Percentiles rank a stretch among this genome's conserved stretches.
These are phyloP conservation scores for Penicillium brasilianum DNA, from an alignment of 2,329 filamentous ascomycete genomes.

Conservation along the genomic window DNA sequence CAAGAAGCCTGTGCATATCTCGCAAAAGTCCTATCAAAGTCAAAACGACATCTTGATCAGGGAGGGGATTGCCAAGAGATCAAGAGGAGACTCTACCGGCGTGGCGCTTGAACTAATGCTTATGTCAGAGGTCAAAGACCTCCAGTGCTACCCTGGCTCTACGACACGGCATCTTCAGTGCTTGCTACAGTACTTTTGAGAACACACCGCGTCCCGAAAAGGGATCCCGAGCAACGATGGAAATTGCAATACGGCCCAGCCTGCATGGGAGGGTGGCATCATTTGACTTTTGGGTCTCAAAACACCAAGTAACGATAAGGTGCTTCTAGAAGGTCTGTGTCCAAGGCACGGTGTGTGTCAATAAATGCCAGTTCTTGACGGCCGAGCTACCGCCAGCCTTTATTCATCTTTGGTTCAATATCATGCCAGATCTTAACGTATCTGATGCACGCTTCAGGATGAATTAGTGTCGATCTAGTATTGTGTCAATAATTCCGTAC, in stretches of 20 bases:
- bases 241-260: not conserved
- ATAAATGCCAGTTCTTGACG: not conserved
- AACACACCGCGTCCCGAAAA: not conserved
- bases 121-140: conserved; percentile 1
- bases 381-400: too few species aligned
- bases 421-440: too few species aligned
- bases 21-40: not conserved
- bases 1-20: not conserved
- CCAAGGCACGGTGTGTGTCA: not conserved
- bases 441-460: too few species aligned
- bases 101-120: conserved; percentile 1
- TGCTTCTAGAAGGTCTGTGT: not conserved
- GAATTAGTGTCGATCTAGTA: not conserved
- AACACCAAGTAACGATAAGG: not conserved
- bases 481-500: not conserved
- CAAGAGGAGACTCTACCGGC: conserved; percentile 5
- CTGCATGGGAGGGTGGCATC: not conserved
- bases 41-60: not conserved
- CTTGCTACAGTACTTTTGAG: not conserved
- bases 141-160: not conserved
- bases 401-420: too few species aligned
- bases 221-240: not conserved
- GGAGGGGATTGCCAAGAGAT: conserved; percentile 6
- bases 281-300: not conserved
- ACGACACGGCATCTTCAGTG: too few species aligned